phyloP scores from a whole-genome alignment of 176 grass and related monocot species.

The Tuctoria greenei region DNA sequence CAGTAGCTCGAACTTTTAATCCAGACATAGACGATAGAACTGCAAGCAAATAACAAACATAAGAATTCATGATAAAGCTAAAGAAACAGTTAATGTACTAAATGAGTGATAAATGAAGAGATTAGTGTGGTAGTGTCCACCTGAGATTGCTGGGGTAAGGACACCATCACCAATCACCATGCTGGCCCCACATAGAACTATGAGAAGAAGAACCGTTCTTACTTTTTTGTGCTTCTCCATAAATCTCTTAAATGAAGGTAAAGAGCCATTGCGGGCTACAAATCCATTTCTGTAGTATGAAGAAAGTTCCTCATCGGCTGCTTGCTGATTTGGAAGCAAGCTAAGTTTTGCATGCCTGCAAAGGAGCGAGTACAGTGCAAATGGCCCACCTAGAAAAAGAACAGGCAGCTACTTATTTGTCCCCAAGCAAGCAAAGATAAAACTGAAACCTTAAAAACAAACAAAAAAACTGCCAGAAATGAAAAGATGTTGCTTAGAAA shows the following conservation, averaged over 20 bases:
- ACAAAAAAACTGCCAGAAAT: slow-evolving; percentile 11
- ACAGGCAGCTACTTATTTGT: slow-evolving; percentile 11
- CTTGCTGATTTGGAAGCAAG: slow-evolving; percentile 93
- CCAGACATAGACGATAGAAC: slow-evolving; percentile 96
- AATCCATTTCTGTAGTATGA: slow-evolving; percentile 71
- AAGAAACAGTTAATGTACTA: slow-evolving; percentile 23
- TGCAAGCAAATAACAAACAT: slow-evolving; percentile 50
- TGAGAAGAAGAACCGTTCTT: slow-evolving; percentile 67
- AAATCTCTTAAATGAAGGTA: slow-evolving; percentile 74
- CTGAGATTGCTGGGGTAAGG: slow-evolving; percentile 96
- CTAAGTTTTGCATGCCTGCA: slow-evolving; percentile 96
- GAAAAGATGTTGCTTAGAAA: not conserved
- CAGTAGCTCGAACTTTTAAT: slow-evolving; percentile 66
- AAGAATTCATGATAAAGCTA: slow-evolving; percentile 29
- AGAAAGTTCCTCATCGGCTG: slow-evolving; percentile 92
- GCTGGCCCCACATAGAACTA: slow-evolving; percentile 86
- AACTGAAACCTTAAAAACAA: too few relatives aligned
- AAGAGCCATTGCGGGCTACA: slow-evolving; percentile 37
- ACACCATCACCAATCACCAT: slow-evolving; percentile 96
- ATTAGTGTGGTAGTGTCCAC: slow-evolving; percentile 33
- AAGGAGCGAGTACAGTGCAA: slow-evolving; percentile 92
- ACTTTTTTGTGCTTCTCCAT: slow-evolving; percentile 85
- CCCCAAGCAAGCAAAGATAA: slow-evolving; percentile 11
- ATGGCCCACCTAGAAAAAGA: slow-evolving; percentile 77
- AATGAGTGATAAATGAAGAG: slow-evolving; percentile 8